Evolutionary conservation across 495 filamentous ascomycete genomes (phyloP), one percentile per base, ranked within the genome.

Genomic region (Neurospora sublineolata): DNA sequence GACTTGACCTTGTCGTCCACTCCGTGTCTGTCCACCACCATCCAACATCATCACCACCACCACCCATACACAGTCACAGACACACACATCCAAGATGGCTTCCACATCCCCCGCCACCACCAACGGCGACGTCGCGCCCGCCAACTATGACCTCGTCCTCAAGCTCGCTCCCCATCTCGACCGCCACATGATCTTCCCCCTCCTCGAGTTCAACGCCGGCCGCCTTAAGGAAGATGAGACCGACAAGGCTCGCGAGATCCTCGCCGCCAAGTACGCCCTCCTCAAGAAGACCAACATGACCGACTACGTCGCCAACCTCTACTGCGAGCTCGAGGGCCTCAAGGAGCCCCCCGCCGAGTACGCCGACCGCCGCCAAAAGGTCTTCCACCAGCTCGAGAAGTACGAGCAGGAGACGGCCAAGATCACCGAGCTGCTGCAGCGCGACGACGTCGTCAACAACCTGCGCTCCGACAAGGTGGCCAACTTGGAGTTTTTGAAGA

Each of bases 201-300:
- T 98, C 52, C 90, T 98, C 77, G 92, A 97, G 84, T 96, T 95
- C 85, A 78, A 84, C 33, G 85, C 84, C 73, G 82, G 85, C 69
- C 87, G 89, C 75, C 77, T 83, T 7, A 46, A 77, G 44, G 79
- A 87, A 58, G 85, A 87, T 72, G 88, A 88, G 39, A 84, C 82
- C 69, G 86, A 86, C 38, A 83, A 85, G 72, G 83, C 90, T 40
- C 83, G 86, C 69, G 90, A 93, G 77, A 90, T 94, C 75, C 89
- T 87, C 37, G 88, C 90, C 78, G 89, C 92, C 77, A 97, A 97
- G 80, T 97, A 93, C 80, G 89, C 93, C 81, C 88, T 99, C 37
- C 88, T 97, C 71, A 94, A 97, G 86, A 88, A 91, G 80, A 97
- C 95, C 71, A 96, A 98, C 85, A 99, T 99, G 95, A 93, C 89